These are phyloP conservation scores for Colletotrichum viniferum DNA, from an alignment of 2,329 filamentous ascomycete species.

Conservation along the genomic window DNA sequence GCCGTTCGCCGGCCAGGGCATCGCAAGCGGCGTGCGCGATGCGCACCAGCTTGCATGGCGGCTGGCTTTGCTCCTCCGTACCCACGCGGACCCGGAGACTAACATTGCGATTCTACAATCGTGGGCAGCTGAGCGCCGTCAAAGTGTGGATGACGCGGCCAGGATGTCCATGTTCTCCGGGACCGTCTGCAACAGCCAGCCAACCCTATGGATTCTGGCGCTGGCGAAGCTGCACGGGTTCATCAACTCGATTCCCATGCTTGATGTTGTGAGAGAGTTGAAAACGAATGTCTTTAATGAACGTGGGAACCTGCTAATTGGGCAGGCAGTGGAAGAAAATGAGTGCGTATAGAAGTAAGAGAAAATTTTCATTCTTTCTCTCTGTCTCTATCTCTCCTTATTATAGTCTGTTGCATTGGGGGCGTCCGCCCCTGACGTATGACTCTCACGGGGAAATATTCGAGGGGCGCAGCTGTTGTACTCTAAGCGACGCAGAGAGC, in stretches of 20 bases:
- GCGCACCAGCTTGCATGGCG: not conserved
- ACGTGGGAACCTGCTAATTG: fast-evolving
- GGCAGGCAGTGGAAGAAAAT: not conserved
- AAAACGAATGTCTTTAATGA: not conserved
- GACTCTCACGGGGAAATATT: too few relatives aligned
- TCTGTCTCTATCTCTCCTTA: not conserved
- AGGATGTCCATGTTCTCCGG: not conserved
- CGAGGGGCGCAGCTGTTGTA: too few relatives aligned
- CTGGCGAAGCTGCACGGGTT: not conserved
- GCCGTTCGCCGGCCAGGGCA: not conserved
- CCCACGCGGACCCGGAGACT: not conserved
- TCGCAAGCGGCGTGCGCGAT: not conserved
- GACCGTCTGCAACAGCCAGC: not conserved
- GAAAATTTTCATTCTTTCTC: fast-evolving
- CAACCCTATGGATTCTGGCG: not conserved
- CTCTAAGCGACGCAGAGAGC: not conserved
- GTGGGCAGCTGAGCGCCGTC: not conserved
- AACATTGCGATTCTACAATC: not conserved
- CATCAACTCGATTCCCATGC: not conserved
- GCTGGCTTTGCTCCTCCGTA: not conserved
- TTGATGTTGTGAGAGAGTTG: not conserved
- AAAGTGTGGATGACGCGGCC: not conserved
- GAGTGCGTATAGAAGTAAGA: not conserved
- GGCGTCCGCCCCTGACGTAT: too few relatives aligned
- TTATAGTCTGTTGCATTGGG: too few relatives aligned